Percentiles rank a stretch among this genome's conserved stretches.
Evolutionary conservation across 768 basidiomycete species (phyloP).

Genomic region (Boletus huronensis): DNA sequence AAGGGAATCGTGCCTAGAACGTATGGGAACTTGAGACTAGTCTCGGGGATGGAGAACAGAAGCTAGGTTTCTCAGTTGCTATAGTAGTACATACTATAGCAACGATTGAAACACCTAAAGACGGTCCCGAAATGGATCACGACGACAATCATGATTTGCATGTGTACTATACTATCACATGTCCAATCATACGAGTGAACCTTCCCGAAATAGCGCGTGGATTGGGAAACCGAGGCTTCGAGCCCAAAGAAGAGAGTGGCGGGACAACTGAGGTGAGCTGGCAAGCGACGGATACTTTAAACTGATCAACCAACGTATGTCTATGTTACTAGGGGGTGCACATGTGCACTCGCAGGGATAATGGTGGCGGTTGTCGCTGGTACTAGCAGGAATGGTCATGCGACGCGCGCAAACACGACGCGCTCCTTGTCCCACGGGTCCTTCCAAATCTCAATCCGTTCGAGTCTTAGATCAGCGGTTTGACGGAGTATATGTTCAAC

Average conservation of each 20-base stretch:
- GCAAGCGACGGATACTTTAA: constrained; percentile 3
- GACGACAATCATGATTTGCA: constrained; percentile 16
- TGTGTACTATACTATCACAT: not conserved
- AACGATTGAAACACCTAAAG: constrained; percentile 17
- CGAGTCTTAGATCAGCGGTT: constrained; percentile 40
- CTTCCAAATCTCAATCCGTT: constrained; percentile 60
- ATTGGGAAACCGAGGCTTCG: constrained; percentile 8
- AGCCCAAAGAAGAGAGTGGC: not conserved
- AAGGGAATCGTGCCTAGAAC: too few species aligned
- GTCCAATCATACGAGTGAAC: not conserved
- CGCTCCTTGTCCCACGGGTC: constrained; percentile 80
- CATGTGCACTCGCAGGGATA: not conserved
- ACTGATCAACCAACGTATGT: not conserved
- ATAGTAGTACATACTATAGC: constrained; percentile 14
- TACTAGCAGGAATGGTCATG: constrained; percentile 23
- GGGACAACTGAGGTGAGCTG: constrained; percentile 14
- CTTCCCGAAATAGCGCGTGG: not conserved
- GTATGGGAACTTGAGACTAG: too few species aligned
- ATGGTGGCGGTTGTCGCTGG: not conserved
- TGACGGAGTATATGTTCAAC: constrained; percentile 57
- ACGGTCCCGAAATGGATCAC: not conserved
- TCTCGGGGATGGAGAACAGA: not conserved
- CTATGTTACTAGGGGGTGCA: constrained; percentile 15
- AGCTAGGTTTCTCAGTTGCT: not conserved
- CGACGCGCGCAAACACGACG: constrained; percentile 56